Percentiles rank a stretch among this genome's conserved stretches.
Conservation (phyloP, 1,284 basidiomycete genomes). For the Wolfiporia cocos region DNA sequence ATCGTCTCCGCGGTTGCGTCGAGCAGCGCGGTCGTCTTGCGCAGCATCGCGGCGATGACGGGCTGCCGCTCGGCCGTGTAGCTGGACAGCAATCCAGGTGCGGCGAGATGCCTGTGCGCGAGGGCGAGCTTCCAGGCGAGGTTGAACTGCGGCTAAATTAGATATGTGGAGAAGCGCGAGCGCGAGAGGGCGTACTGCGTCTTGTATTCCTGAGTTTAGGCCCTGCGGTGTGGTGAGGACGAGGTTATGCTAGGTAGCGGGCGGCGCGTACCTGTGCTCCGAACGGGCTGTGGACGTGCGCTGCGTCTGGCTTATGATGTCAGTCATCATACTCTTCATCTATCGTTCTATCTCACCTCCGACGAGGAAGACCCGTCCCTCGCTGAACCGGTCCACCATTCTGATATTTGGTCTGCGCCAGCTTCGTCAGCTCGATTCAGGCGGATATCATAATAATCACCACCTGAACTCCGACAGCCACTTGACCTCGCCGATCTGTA, state of each 20-base stretch:
- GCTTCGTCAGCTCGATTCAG: no score
- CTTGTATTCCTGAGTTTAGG: slow-evolving; percentile 8
- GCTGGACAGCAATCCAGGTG: slow-evolving; percentile 16
- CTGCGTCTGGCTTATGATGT: slow-evolving; percentile 13
- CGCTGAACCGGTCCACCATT: slow-evolving; percentile 29
- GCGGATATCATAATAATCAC: neutral
- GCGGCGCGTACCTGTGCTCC: slow-evolving; percentile 27
- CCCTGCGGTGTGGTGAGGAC: slow-evolving; percentile 1
- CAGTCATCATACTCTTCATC: neutral
- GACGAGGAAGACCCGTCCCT: slow-evolving; percentile 30
- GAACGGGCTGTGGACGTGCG: slow-evolving; percentile 26
- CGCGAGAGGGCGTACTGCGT: slow-evolving; percentile 1
- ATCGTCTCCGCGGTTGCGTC: neutral
- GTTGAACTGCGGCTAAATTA: slow-evolving; percentile 17
- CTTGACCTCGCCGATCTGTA: slow-evolving; percentile 8
- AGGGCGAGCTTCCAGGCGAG: slow-evolving; percentile 29
- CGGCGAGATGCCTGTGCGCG: slow-evolving; percentile 20
- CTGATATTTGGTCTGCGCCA: slow-evolving; percentile 29
- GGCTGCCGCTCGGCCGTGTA: slow-evolving; percentile 24
- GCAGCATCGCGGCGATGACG: slow-evolving; percentile 21
- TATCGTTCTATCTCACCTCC: slow-evolving; percentile 34
- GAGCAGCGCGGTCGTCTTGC: slow-evolving; percentile 11
- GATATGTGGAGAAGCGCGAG: neutral
- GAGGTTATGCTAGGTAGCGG: neutral
- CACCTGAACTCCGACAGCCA: slow-evolving; percentile 9